Base-by-base conservation (phyloP, 768 basidiomycete species). In the Hypholoma fasciculare region DNA sequence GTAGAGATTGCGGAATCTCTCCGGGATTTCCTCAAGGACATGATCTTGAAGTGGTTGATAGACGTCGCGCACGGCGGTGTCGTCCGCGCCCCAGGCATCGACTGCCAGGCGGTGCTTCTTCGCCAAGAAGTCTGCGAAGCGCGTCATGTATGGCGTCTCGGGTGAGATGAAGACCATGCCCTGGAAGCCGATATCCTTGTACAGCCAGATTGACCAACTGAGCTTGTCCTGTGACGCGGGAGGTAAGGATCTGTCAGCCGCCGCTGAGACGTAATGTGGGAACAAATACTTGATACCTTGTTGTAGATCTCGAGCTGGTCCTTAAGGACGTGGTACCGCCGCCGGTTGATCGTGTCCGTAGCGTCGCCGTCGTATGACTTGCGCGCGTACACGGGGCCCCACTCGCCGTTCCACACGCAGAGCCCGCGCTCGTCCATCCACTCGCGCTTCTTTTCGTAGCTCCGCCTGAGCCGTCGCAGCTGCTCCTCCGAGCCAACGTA, bases 151-250 rank as follows among this genome's bases (percentile, higher is more conserved):
- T 3, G 88, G 79, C 3, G 90, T 86, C 13, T 86, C 82, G 12
- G 76, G 78, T n/a, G 82, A 80, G 64, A 87, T 77, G 71, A 89
- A 83, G 27, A 89, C 86, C 90, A 93, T 91, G 38, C 91, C 91
- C 73, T 91, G 88, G 79, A 88, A 89, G n/a, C 89, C 89, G 63
- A 90, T 88, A 64, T 90, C 88, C 65, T 89, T 94, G 82, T 90
- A 94, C 17, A 92, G 73, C 92, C 92, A 94, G 75, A 93, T 94
- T 0, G 87, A 86, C 90, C 90, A 92, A 67, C 83, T 85, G 55
- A 88, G 70, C 26, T 82, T 82, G 63, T 84, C 85, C 84, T 87
- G 54, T 19, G 38, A 47, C 46, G 42, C 46, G 26, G 7, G 20
- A 20, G 14, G 26, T 23, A 48, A 20, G 46, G 16, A 48, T 14